Conservation (phyloP, 805 yeast species). For the Yarrowia divulgata region DNA sequence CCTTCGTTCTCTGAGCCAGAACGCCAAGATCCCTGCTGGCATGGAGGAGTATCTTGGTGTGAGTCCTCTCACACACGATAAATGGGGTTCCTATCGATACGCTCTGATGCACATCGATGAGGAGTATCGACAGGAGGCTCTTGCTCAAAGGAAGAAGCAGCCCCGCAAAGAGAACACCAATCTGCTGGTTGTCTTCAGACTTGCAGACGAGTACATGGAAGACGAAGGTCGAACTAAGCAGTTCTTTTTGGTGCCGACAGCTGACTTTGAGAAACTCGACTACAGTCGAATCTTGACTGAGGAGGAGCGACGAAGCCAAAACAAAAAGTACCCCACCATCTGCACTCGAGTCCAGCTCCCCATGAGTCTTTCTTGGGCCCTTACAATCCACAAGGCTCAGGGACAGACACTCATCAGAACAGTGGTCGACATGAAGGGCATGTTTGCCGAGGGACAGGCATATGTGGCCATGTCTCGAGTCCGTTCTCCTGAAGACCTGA, state of each 20-base stretch:
- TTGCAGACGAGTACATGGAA: constrained; percentile 7
- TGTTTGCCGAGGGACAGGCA: constrained; percentile 93
- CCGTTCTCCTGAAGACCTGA: constrained; percentile 76
- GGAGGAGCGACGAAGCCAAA: background rate
- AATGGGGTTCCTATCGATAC: constrained; percentile 6
- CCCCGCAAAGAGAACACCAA: background rate
- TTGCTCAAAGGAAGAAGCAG: constrained; percentile 19
- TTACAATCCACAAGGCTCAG: constrained; percentile 94
- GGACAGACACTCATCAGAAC: constrained; percentile 85
- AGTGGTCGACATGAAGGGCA: constrained; percentile 73
- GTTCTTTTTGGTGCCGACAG: background rate
- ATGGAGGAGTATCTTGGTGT: background rate
- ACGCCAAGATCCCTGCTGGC: background rate
- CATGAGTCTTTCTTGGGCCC: constrained; percentile 88
- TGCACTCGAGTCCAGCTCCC: constrained; percentile 66
- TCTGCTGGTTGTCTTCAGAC: constrained; percentile 1
- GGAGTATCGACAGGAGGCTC: constrained; percentile 21
- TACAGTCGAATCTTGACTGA: background rate
- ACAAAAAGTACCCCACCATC: constrained; percentile 7
- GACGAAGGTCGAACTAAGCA: background rate
- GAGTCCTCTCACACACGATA: background rate
- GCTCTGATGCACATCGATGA: constrained; percentile 31
- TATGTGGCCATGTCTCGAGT: constrained; percentile 96
- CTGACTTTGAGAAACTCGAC: constrained; percentile 1
- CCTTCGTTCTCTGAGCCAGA: background rate